These are phyloP conservation scores for Pyrus betulifolia DNA, from an alignment of 306 rosid species.

Conservation along the genomic window DNA sequence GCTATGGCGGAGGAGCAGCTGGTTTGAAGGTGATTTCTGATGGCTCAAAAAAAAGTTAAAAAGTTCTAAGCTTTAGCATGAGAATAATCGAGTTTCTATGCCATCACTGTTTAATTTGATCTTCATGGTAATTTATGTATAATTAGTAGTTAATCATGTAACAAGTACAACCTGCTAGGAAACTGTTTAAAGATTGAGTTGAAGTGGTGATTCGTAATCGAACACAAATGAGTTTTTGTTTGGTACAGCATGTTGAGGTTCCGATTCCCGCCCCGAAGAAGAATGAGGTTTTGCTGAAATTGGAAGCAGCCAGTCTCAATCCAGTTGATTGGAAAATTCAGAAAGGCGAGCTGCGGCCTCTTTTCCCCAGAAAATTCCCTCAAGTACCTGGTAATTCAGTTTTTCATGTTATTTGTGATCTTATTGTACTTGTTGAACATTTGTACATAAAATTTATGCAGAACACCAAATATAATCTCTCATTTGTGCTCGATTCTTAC, in stretches of 20 bases:
- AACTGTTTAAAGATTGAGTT: background rate
- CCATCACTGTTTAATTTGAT: background rate
- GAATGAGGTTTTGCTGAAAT: constrained; percentile 47
- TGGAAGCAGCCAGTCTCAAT: constrained; percentile 58
- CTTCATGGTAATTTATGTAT: too few relatives aligned
- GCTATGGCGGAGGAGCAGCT: constrained; percentile 60
- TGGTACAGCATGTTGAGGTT: constrained; percentile 39
- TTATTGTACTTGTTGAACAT: background rate
- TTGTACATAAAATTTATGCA: background rate
- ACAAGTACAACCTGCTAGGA: background rate
- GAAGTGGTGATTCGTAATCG: background rate
- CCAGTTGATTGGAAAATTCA: constrained; percentile 81
- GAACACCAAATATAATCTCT: background rate
- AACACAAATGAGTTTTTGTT: too few relatives aligned
- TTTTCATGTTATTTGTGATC: background rate
- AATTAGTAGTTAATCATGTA: too few relatives aligned
- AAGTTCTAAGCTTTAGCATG: too few relatives aligned
- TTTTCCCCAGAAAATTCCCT: constrained; percentile 46
- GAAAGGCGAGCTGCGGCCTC: constrained; percentile 36
- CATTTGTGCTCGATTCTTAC: background rate
- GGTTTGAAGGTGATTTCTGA: constrained; percentile 40
- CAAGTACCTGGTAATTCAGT: constrained; percentile 42
- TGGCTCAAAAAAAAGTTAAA: too few relatives aligned
- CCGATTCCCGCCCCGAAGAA: constrained; percentile 46
- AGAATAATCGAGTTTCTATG: too few relatives aligned